Evolutionary conservation across 1,139 yeast species (phyloP).

Genomic region (Arxiozyma heterogenica): DNA sequence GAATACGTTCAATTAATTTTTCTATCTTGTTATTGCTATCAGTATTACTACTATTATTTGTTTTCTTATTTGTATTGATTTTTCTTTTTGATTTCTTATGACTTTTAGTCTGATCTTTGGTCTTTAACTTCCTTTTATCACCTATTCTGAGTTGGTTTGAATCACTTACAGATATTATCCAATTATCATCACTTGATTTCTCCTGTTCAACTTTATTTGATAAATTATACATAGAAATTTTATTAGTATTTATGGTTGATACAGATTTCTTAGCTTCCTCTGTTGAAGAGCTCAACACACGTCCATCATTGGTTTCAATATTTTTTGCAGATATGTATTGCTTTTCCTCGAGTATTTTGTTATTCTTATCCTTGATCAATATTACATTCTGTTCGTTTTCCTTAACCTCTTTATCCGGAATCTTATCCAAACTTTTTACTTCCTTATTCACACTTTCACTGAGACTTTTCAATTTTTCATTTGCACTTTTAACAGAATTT

Average conservation of each 20-base stretch:
- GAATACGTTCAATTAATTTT: slow-evolving; percentile 3
- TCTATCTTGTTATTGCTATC: neutral
- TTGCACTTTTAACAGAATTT: too few species aligned
- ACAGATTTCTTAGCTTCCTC: neutral
- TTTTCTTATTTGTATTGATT: neutral
- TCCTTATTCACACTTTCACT: too few species aligned
- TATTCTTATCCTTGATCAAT: neutral
- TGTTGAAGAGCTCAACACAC: neutral
- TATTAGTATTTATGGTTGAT: too few species aligned
- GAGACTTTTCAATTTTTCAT: too few species aligned
- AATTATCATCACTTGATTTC: neutral
- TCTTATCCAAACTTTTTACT: neutral
- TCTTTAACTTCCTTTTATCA: neutral
- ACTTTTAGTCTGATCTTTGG: neutral
- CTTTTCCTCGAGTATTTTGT: neutral
- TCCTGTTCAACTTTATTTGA: neutral
- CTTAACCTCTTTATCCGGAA: neutral
- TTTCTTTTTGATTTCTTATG: neutral
- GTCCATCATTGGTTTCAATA: neutral
- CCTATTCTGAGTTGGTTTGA: neutral
- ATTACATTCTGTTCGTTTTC: neutral
- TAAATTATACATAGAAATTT: neutral
- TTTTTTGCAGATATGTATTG: neutral
- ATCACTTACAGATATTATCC: too few species aligned
- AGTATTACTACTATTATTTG: neutral